A percentile compares a stretch with the other conserved stretches of the same genome.
Evolutionary conservation across 768 basidiomycete genomes (phyloP).

Genomic region (Suillus weaverae): DNA sequence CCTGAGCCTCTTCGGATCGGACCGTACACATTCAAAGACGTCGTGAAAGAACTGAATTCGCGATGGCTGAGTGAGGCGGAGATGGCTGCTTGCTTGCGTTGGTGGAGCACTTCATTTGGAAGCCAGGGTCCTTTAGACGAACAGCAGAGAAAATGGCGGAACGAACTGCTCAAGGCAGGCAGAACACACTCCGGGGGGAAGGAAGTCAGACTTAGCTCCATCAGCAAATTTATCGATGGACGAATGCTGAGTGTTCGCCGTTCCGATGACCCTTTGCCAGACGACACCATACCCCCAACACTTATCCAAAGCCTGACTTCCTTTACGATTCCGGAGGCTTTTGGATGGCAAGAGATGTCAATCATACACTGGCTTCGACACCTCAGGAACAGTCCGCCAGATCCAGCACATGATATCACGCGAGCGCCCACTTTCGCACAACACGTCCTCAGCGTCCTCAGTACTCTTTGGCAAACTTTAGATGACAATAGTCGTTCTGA

Average conservation of each 20-base stretch:
- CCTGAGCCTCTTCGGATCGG: slow-evolving; percentile 60
- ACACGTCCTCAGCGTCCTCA: slow-evolving; percentile 50
- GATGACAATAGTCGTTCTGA: background rate
- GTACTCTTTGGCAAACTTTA: background rate
- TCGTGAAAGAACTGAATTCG: slow-evolving; percentile 66
- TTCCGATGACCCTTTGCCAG: slow-evolving; percentile 78
- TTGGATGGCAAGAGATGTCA: slow-evolving; percentile 35
- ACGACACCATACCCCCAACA: slow-evolving; percentile 48
- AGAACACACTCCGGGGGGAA: background rate
- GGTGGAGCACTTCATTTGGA: slow-evolving; percentile 59
- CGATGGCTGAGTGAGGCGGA: slow-evolving; percentile 67
- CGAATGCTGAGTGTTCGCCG: slow-evolving; percentile 44
- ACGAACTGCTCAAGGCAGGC: background rate
- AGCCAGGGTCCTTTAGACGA: background rate
- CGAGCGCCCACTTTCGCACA: slow-evolving; percentile 74
- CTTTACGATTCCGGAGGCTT: slow-evolving; percentile 56
- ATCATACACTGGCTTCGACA: slow-evolving; percentile 70
- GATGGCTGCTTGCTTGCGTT: slow-evolving; percentile 76
- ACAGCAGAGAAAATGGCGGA: background rate
- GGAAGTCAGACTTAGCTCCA: slow-evolving; percentile 52
- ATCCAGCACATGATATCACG: slow-evolving; percentile 57
- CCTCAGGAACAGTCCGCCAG: slow-evolving; percentile 47
- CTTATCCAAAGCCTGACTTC: slow-evolving; percentile 22
- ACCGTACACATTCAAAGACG: slow-evolving; percentile 73
- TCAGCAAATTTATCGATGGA: slow-evolving; percentile 68